phyloP scores from a whole-genome alignment of 257 asterid genomes.

The Catharanthus roseus region DNA sequence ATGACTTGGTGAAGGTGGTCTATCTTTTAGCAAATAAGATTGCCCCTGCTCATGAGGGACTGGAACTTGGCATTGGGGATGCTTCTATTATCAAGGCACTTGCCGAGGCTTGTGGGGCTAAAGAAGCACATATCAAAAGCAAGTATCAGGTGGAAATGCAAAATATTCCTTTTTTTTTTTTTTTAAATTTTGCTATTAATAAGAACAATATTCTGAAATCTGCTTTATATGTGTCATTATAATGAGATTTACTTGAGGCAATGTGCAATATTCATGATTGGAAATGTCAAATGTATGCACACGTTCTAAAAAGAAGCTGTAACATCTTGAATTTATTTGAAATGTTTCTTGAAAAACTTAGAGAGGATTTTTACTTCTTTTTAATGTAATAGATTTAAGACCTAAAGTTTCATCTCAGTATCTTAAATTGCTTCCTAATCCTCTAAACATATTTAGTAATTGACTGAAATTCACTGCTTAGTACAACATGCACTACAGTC shows the following conservation, averaged over 20 bases:
- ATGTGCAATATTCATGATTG: neutral
- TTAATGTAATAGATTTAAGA: neutral
- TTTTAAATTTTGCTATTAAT: neutral
- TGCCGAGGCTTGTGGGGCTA: conserved; percentile 90
- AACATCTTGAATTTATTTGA: neutral
- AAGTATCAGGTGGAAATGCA: conserved; percentile 54
- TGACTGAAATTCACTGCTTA: neutral
- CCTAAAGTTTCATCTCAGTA: neutral
- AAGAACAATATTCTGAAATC: neutral
- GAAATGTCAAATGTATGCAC: neutral
- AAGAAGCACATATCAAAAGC: conserved; percentile 68
- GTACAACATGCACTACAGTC: neutral
- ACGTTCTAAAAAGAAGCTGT: neutral
- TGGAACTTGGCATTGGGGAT: conserved; percentile 95
- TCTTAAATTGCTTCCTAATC: neutral
- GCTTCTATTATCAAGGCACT: conserved; percentile 79
- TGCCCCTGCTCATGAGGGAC: conserved; percentile 83
- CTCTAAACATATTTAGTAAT: neutral
- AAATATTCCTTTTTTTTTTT: neutral
- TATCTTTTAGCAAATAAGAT: conserved; percentile 71
- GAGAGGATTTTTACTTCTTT: neutral
- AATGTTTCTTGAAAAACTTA: neutral
- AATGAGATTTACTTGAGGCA: neutral
- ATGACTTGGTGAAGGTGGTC: conserved; percentile 69
- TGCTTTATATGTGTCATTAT: neutral